Evolutionary conservation across 2,329 filamentous ascomycete genomes (phyloP), one percentile per base, ranked within the genome.

Genomic region (Clonostachys sp.): DNA sequence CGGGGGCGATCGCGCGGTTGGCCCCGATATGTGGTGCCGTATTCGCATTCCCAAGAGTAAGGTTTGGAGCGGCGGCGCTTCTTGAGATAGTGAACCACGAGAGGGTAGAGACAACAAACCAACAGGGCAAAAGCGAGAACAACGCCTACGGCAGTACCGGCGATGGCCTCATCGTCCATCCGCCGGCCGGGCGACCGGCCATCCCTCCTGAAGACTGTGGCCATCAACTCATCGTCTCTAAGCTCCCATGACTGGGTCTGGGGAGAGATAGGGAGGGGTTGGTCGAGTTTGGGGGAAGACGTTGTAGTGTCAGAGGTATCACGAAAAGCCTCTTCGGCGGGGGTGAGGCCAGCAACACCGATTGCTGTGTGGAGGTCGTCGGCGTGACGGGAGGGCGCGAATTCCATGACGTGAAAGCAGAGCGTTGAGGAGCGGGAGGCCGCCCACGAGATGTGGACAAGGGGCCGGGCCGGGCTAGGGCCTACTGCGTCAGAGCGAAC

Each of bases 81-180:
- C 39, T 46, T 47, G 18, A 49, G 12, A n/a, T 42, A 45, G 17
- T 39, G 42, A 42, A 71, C 55, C 36, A 71, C 50, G 46, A 71
- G 58, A 13, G 68, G 68, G 46, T 71, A 71, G 38, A 69, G 60
- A 45, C 68, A 71, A 35, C 71, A 52, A 45, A 58, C 51, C 43
- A 68, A 48, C 12, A 71, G 58, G 13, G 53, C 56, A 41, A 61
- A 52, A 40, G 56, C 66, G 41, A 69, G 50, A 39, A 67, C 46
- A 45, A 61, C 55, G 34, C 68, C 68, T 41, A 71, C 56, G 24
- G 64, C 61, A 45, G 67, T 56, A 35, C 68, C 68, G 3, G 66
- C 68, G 44, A 70, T 60, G 43, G 60, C 61, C 39, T 66, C 67
- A 51, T 65, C 53, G 45, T 56, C 54, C 46, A 69, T 49, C 34